phyloP scores from a whole-genome alignment of 176 grass and related monocot genomes.

The Cenchrus fungigraminus region DNA sequence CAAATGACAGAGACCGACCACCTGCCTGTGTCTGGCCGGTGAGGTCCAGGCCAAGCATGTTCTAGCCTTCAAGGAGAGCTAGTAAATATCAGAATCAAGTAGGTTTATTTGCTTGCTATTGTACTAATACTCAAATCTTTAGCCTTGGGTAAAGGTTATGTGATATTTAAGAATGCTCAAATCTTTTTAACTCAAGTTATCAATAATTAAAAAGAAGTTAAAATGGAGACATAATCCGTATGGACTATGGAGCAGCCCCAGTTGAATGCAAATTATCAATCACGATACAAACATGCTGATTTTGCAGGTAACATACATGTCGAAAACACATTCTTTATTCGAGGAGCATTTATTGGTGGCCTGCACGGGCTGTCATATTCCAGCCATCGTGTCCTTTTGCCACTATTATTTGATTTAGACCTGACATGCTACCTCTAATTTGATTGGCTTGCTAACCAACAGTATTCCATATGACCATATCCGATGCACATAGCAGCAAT shows the following conservation, averaged over 20 bases:
- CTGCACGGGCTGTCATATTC: constrained; percentile 4
- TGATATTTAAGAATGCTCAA: neutral
- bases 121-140: too few species aligned
- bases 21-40: constrained; percentile 8
- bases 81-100: neutral
- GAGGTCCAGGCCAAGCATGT: neutral
- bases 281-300: neutral
- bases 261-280: neutral
- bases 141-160: neutral
- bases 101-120: neutral
- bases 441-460: neutral
- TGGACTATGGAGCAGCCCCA: too few species aligned
- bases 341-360: neutral
- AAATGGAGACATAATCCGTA: neutral
- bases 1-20: constrained; percentile 37
- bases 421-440: neutral
- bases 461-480: neutral
- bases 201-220: neutral
- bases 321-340: neutral
- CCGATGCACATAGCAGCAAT: neutral
- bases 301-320: neutral
- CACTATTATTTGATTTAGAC: constrained; percentile 29
- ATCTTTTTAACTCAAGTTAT: neutral
- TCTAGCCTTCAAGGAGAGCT: neutral
- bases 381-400: neutral